Conservation (phyloP, 257 asterid species). For the Craterostigma plantagineum region DNA sequence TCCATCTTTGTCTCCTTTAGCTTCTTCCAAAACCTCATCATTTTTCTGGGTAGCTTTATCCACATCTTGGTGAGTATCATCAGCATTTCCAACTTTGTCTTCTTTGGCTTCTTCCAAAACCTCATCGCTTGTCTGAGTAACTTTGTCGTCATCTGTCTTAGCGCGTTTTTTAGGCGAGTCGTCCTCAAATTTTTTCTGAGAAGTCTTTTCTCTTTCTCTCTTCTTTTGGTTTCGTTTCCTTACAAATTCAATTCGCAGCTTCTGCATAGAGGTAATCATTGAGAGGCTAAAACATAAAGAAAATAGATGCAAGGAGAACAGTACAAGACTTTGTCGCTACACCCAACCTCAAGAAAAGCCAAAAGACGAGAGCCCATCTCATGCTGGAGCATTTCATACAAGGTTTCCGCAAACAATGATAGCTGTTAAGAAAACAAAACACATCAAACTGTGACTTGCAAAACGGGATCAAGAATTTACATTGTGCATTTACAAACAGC, state of each 20-base stretch:
- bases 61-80: no score
- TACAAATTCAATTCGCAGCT: slow-evolving; percentile 34
- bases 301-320: slow-evolving; percentile 3
- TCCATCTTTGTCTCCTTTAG: slow-evolving; percentile 24
- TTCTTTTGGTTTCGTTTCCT: slow-evolving; percentile 50
- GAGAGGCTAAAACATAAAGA: slow-evolving; percentile 3
- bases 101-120: slow-evolving; percentile 18
- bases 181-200: slow-evolving; percentile 29
- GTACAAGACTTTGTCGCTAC: slow-evolving; percentile 8
- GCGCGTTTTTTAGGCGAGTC: slow-evolving; percentile 36
- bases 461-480: slow-evolving; percentile 2
- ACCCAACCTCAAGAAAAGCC: slow-evolving; percentile 70
- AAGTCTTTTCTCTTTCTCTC: slow-evolving; percentile 48
- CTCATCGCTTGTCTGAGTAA: no score
- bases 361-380: slow-evolving; percentile 83
- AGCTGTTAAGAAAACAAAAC: slow-evolving; percentile 24
- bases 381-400: slow-evolving; percentile 83
- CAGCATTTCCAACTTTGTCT: slow-evolving; percentile 7
- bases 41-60: slow-evolving; percentile 14
- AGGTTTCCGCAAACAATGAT: slow-evolving; percentile 75
- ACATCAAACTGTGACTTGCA: not conserved
- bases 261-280: slow-evolving; percentile 21
- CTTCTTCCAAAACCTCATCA: slow-evolving; percentile 19
- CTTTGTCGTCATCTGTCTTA: no score
- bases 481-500: no score